Evolutionary conservation across 805 yeast species (phyloP).

Genomic region (Tetrapisispora arboricola): DNA sequence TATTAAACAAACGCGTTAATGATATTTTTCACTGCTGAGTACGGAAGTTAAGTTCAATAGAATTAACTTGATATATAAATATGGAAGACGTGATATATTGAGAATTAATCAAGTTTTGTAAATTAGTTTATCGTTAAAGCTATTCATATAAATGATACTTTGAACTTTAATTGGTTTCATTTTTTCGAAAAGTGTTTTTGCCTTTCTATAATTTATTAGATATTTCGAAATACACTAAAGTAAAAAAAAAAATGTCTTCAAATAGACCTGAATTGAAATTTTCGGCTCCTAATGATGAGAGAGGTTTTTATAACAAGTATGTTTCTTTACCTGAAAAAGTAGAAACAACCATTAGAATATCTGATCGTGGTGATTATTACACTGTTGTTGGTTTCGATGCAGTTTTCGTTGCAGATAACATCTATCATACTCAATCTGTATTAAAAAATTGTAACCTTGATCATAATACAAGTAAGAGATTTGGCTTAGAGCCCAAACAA

Average conservation of each 20-base stretch:
- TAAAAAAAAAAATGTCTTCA: conserved; percentile 19
- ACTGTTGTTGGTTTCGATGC: conserved; percentile 72
- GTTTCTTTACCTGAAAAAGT: conserved; percentile 40
- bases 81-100: no score
- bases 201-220: no score
- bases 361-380: conserved; percentile 76
- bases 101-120: no score
- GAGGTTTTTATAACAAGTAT: conserved; percentile 40
- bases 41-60: no score
- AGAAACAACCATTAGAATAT: conserved; percentile 50
- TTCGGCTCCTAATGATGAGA: conserved; percentile 41
- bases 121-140: no score
- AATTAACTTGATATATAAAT: no score
- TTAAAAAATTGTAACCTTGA: conserved; percentile 42
- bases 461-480: conserved; percentile 31
- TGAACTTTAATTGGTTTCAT: no score
- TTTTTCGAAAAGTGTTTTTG: no score
- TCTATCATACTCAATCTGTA: conserved; percentile 77
- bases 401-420: conserved; percentile 64
- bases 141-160: no score
- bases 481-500: conserved; percentile 17
- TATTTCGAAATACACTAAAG: background rate
- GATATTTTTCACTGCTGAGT: no score
- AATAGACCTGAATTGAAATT: conserved; percentile 50
- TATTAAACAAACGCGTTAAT: no score